A percentile compares a stretch with the other conserved stretches of the same genome.
These are phyloP conservation scores for Diplodia scrobiculata DNA, from an alignment of 2,329 filamentous ascomycete genomes.

Conservation along the genomic window DNA sequence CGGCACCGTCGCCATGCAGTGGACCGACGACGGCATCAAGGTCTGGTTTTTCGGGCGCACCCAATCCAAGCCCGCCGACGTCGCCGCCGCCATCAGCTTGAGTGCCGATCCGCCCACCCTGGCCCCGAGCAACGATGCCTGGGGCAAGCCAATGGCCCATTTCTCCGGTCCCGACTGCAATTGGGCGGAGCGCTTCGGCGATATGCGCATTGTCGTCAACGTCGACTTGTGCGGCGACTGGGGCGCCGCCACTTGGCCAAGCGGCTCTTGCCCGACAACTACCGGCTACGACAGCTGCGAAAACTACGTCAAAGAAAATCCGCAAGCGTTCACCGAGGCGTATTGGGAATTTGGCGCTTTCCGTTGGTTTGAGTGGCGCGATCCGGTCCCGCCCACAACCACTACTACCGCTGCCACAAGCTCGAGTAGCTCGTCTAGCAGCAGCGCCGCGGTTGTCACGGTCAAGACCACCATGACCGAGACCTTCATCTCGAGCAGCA, in stretches of 20 bases:
- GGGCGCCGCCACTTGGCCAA: constrained; percentile 59
- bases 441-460: neutral
- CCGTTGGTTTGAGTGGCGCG: constrained; percentile 27
- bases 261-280: constrained; percentile 33
- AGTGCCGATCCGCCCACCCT: constrained; percentile 15
- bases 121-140: constrained; percentile 33
- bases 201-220: constrained; percentile 49
- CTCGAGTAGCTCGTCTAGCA: neutral
- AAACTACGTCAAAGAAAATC: constrained; percentile 39
- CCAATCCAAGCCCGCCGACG: neutral
- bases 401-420: neutral
- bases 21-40: constrained; percentile 43
- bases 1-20: constrained; percentile 48
- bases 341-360: constrained; percentile 43
- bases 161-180: constrained; percentile 46
- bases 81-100: constrained; percentile 33
- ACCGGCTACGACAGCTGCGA: constrained; percentile 53
- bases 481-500: neutral
- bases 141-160: constrained; percentile 39
- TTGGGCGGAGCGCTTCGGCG: constrained; percentile 50
- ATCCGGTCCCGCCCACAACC: neutral
- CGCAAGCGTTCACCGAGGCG: constrained; percentile 38
- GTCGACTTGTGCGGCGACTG: constrained; percentile 58
- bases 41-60: constrained; percentile 45
- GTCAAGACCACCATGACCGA: neutral